Evolutionary conservation across 257 asterid species (phyloP).

Genomic region (Primulina eburnea): DNA sequence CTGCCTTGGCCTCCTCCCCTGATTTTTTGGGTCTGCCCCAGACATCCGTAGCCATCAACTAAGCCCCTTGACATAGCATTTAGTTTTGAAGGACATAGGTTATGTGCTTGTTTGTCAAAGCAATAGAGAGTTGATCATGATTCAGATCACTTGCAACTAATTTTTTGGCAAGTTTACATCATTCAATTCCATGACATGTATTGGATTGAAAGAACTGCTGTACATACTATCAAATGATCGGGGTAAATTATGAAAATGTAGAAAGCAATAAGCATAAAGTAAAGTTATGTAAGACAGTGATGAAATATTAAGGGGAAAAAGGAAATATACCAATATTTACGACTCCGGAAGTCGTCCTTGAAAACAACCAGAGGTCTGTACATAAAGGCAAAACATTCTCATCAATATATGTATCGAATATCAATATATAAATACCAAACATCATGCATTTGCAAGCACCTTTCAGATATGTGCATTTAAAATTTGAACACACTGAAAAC

Average conservation of each 20-base stretch:
- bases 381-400: constrained; percentile 4
- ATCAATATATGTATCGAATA: neutral
- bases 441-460: neutral
- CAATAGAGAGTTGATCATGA: no score
- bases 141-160: neutral
- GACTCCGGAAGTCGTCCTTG: constrained; percentile 79
- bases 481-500: neutral
- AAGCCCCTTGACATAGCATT: no score
- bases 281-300: neutral
- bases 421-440: neutral
- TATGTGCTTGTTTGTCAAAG: no score
- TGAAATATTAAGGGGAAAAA: neutral
- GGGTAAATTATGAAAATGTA: neutral
- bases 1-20: no score
- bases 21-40: no score
- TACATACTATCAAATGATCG: neutral
- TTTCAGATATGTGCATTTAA: neutral
- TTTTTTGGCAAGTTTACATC: neutral
- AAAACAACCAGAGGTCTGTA: constrained; percentile 84
- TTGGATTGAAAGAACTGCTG: neutral
- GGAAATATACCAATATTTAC: constrained; percentile 63
- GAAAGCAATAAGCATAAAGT: neutral
- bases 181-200: neutral
- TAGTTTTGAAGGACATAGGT: no score
- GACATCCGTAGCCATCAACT: no score